Percentiles rank a stretch among this genome's conserved stretches.
These are phyloP conservation scores for Lagenaria siceraria DNA, from an alignment of 306 rosid species.

Conservation along the genomic window DNA sequence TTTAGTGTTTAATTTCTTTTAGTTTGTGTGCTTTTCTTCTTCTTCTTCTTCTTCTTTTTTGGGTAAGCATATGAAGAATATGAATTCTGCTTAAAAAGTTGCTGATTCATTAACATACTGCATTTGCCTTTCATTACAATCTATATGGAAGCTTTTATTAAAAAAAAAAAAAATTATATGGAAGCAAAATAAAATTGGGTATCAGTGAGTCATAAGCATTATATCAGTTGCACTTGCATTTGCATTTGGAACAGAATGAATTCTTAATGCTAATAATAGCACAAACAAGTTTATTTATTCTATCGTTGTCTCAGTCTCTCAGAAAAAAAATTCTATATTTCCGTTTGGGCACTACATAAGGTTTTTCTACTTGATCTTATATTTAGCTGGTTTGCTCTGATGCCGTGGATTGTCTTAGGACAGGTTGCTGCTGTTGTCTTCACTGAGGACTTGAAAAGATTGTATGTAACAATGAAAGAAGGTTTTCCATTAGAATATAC, in stretches of 20 bases:
- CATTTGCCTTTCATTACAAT: background rate
- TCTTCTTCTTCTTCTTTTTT: background rate
- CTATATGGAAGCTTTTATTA: background rate
- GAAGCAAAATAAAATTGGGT: background rate
- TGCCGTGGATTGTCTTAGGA: conserved; percentile 21
- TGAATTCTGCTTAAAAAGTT: background rate
- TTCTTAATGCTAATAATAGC: background rate
- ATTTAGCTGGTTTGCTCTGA: conserved; percentile 20
- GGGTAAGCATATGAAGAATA: background rate
- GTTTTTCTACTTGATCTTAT: background rate
- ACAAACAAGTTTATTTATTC: background rate
- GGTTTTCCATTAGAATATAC: conserved; percentile 88
- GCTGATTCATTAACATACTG: background rate
- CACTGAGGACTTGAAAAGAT: conserved; percentile 72
- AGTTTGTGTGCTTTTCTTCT: background rate
- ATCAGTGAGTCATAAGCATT: background rate
- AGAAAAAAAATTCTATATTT: background rate
- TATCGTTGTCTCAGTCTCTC: background rate
- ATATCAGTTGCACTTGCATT: background rate
- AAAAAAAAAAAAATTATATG: background rate
- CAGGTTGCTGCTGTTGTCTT: conserved; percentile 95
- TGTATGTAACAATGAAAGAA: conserved; percentile 87
- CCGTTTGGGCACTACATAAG: background rate
- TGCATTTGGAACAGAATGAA: background rate
- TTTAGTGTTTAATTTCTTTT: background rate